Evolutionary conservation across 192 early-diverging fungal species (phyloP).

Genomic region (Coemansia sp.): DNA sequence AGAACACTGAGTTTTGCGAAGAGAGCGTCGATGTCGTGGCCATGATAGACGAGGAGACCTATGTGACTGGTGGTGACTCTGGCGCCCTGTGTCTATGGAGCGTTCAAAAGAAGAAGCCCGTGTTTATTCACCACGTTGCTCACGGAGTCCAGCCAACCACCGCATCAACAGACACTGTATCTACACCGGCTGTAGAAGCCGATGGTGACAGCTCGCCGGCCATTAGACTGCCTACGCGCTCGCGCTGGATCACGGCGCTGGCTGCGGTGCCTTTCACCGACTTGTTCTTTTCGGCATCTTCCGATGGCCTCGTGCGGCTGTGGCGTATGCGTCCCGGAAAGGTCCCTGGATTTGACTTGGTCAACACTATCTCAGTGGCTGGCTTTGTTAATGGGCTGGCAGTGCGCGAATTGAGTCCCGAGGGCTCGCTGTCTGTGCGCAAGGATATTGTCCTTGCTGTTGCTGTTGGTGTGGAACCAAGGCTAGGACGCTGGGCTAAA

Average conservation of each 20-base stretch:
- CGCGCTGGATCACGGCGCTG: constrained; percentile 86
- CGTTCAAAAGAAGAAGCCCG: constrained; percentile 86
- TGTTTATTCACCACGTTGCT: constrained; percentile 69
- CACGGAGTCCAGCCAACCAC: constrained; percentile 66
- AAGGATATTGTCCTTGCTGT: constrained; percentile 57
- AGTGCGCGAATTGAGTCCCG: constrained; percentile 25
- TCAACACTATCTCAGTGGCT: constrained; percentile 58
- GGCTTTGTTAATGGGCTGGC: constrained; percentile 59
- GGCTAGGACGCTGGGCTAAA: constrained; percentile 86
- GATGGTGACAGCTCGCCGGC: background rate
- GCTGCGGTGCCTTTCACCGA: constrained; percentile 83
- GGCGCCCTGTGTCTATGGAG: constrained; percentile 94
- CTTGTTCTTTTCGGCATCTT: constrained; percentile 85
- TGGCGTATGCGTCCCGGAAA: constrained; percentile 81
- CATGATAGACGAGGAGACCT: constrained; percentile 91
- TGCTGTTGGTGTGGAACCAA: constrained; percentile 86
- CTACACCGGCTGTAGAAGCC: background rate
- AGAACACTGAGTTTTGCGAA: constrained; percentile 43
- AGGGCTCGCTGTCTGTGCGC: constrained; percentile 10
- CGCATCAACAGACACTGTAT: background rate
- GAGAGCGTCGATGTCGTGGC: constrained; percentile 81
- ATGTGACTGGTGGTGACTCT: constrained; percentile 85
- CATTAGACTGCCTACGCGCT: constrained; percentile 16
- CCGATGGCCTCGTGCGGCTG: constrained; percentile 81
- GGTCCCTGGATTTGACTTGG: constrained; percentile 53